Conservation (phyloP, 2,329 filamentous ascomycete genomes). For the Pseudomassariella vexata region DNA sequence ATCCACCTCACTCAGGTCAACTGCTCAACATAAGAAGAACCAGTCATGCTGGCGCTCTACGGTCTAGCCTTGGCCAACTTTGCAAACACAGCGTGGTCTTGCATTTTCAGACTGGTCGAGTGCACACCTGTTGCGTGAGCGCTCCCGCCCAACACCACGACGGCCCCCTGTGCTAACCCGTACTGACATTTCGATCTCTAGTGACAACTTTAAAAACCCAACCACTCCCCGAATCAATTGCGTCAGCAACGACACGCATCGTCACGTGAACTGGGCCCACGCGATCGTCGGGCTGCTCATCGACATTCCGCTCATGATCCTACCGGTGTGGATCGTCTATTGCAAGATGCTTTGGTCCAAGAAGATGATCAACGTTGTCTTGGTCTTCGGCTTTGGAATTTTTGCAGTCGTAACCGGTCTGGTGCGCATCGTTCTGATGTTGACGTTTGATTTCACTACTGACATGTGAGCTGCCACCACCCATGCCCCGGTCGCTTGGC, state of each 20-base stretch:
- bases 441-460: slow-evolving; percentile 18
- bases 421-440: slow-evolving; percentile 25
- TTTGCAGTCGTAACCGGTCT: slow-evolving; percentile 29
- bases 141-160: too few species aligned
- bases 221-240: slow-evolving; percentile 17
- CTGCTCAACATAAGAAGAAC: neutral
- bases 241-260: slow-evolving; percentile 14
- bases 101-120: neutral
- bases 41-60: slow-evolving; percentile 2
- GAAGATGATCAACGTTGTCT: slow-evolving; percentile 21
- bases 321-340: slow-evolving; percentile 28
- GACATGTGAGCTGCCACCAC: slow-evolving; percentile 21
- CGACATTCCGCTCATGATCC: slow-evolving; percentile 23
- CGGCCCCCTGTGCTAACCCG: too few species aligned
- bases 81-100: neutral
- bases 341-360: slow-evolving; percentile 24
- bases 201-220: slow-evolving; percentile 12
- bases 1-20: too few species aligned
- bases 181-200: too few species aligned
- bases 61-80: neutral
- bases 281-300: slow-evolving; percentile 22
- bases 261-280: slow-evolving; percentile 25
- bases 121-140: neutral
- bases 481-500: neutral
- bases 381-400: slow-evolving; percentile 27